Evolutionary conservation across 768 basidiomycete species (phyloP).

Genomic region (Chiua virens): DNA sequence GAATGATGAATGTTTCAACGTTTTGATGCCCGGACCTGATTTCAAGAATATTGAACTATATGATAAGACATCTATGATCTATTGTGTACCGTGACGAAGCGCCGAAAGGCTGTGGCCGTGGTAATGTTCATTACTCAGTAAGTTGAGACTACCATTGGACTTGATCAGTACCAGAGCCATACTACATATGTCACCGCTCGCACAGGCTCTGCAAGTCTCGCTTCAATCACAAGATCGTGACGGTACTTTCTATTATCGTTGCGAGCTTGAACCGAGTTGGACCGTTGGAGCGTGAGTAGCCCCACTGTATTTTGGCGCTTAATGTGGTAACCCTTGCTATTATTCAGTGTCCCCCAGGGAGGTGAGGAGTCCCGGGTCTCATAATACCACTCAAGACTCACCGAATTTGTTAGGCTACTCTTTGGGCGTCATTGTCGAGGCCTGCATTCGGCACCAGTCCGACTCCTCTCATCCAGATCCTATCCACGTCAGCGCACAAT

Average conservation of each 20-base stretch:
- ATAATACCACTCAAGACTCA: too few relatives aligned
- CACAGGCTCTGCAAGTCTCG: constrained; percentile 23
- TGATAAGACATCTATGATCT: too few relatives aligned
- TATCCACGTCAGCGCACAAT: constrained; percentile 62
- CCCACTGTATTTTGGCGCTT: too few relatives aligned
- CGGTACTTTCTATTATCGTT: constrained; percentile 15
- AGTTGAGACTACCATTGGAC: too few relatives aligned
- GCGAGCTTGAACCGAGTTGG: constrained; percentile 49
- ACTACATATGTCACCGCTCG: constrained; percentile 16
- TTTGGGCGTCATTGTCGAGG: constrained; percentile 53
- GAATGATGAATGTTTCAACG: too few relatives aligned
- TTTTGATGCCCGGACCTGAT: too few relatives aligned
- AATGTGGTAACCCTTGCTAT: too few relatives aligned
- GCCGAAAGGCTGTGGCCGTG: too few relatives aligned
- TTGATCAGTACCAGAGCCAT: too few relatives aligned
- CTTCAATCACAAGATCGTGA: constrained; percentile 21
- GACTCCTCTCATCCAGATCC: constrained; percentile 51
- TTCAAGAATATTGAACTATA: too few relatives aligned
- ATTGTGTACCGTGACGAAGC: too few relatives aligned
- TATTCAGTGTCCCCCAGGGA: constrained; percentile 51
- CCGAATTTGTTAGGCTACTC: constrained; percentile 48
- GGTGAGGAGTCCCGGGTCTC: constrained; percentile 31
- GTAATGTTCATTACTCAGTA: too few relatives aligned
- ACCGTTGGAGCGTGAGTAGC: constrained; percentile 40
- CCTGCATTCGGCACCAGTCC: constrained; percentile 53